phyloP scores from a whole-genome alignment of 805 yeast genomes.

The Starmerella khaoyaiensis region DNA sequence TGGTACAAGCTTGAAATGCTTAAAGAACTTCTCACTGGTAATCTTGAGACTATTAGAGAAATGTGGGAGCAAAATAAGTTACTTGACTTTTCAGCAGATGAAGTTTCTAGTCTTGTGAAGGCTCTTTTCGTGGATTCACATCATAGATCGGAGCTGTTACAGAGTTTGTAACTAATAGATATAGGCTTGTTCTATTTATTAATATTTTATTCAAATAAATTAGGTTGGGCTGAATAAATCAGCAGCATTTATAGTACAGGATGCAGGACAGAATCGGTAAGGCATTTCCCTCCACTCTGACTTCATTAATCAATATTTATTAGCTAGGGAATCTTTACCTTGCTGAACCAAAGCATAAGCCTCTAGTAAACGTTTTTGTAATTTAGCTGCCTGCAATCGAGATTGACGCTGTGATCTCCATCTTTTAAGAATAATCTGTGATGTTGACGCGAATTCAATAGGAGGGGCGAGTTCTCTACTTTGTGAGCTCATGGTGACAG shows the following conservation, averaged over 20 bases:
- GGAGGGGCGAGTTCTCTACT: conserved; percentile 1
- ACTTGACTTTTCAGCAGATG: conserved; percentile 26
- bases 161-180: background rate
- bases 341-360: conserved; percentile 10
- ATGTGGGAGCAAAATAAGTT: conserved; percentile 23
- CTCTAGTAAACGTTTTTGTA: conserved; percentile 12
- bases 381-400: conserved; percentile 11
- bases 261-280: background rate
- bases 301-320: background rate
- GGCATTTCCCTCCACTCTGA: background rate
- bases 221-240: background rate
- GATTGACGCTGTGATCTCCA: conserved; percentile 7
- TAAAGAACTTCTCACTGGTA: conserved; percentile 26
- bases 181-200: background rate
- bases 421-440: conserved; percentile 1
- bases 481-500: conserved; percentile 1
- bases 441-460: conserved; percentile 1
- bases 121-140: conserved; percentile 29
- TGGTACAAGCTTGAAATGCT: conserved; percentile 31
- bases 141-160: conserved; percentile 22
- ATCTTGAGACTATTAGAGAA: conserved; percentile 24
- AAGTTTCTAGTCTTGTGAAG: conserved; percentile 24
- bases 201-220: background rate
- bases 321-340: background rate
- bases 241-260: background rate